Conservation (phyloP, 371 early-diverging fungal species). For the Smittium mucronatum region DNA sequence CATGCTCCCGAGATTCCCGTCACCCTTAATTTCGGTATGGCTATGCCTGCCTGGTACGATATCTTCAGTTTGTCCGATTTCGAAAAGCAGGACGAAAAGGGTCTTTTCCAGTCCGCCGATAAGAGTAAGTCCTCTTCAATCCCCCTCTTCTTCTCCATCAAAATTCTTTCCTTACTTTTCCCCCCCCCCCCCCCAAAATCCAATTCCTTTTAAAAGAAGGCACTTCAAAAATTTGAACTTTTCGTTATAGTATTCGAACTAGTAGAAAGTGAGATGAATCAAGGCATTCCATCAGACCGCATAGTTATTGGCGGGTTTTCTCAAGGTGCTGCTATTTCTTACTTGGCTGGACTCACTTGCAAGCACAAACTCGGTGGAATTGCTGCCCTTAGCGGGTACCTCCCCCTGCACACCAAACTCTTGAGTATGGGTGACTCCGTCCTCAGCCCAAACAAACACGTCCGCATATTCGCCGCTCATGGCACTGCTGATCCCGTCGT, state of each 20-base stretch:
- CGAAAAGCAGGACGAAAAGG: constrained; percentile 57
- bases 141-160: too few species aligned
- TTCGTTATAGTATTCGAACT: constrained; percentile 42
- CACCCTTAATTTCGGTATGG: constrained; percentile 68
- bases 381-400: constrained; percentile 65
- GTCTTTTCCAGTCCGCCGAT: constrained; percentile 50
- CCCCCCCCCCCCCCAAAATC: too few species aligned
- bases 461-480: constrained; percentile 79
- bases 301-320: constrained; percentile 93
- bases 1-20: constrained; percentile 53
- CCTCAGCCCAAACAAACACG: constrained; percentile 53
- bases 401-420: constrained; percentile 52
- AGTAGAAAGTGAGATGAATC: constrained; percentile 61
- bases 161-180: too few species aligned
- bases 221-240: too few species aligned
- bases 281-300: constrained; percentile 65
- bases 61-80: constrained; percentile 43
- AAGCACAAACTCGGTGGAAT: constrained; percentile 50
- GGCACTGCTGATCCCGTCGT: constrained; percentile 74
- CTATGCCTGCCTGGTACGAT: constrained; percentile 88
- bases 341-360: constrained; percentile 58
- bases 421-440: constrained; percentile 34
- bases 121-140: constrained; percentile 24
- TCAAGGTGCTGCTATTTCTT: constrained; percentile 76
- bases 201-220: too few species aligned